A percentile compares a stretch with the other conserved stretches of the same genome.
These are phyloP conservation scores for Starmera stellimalicola DNA, from an alignment of 1,139 yeast species.

Conservation along the genomic window DNA sequence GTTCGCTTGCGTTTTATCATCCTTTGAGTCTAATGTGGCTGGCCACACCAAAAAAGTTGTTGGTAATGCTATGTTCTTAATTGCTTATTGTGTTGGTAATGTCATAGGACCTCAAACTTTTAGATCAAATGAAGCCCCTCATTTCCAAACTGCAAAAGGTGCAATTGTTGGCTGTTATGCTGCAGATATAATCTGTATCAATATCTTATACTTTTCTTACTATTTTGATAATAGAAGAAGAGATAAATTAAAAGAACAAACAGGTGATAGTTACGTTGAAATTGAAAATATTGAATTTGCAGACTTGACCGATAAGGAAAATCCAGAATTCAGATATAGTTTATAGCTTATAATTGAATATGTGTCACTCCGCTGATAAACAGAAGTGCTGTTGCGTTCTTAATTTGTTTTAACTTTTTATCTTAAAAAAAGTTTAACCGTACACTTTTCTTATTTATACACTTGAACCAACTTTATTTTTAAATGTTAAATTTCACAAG, in stretches of 20 bases:
- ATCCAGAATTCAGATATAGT: conserved; percentile 35
- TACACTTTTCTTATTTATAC: too few relatives aligned
- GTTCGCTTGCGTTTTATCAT: conserved; percentile 24
- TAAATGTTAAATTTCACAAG: too few relatives aligned
- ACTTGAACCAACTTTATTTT: too few relatives aligned
- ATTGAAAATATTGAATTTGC: conserved; percentile 35
- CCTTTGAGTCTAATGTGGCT: conserved; percentile 23
- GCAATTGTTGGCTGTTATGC: conserved; percentile 32
- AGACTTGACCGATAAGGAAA: conserved; percentile 38
- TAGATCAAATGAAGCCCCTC: conserved; percentile 27
- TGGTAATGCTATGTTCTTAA: conserved; percentile 33
- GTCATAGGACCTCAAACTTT: conserved; percentile 46
- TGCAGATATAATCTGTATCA: conserved; percentile 2
- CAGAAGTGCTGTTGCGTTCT: too few relatives aligned
- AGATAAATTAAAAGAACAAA: conserved; percentile 9
- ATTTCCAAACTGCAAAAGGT: conserved; percentile 34
- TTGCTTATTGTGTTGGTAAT: conserved; percentile 49
- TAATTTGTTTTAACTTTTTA: too few relatives aligned
- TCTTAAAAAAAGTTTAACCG: too few relatives aligned
- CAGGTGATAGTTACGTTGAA: conserved; percentile 14
- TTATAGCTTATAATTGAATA: too few relatives aligned
- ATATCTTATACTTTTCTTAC: conserved; percentile 21
- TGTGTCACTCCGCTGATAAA: too few relatives aligned
- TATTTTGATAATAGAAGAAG: conserved; percentile 21
- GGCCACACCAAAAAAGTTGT: conserved; percentile 29